Conservation (phyloP, 2,329 filamentous ascomycete species). For the Diaporthe sp. region DNA sequence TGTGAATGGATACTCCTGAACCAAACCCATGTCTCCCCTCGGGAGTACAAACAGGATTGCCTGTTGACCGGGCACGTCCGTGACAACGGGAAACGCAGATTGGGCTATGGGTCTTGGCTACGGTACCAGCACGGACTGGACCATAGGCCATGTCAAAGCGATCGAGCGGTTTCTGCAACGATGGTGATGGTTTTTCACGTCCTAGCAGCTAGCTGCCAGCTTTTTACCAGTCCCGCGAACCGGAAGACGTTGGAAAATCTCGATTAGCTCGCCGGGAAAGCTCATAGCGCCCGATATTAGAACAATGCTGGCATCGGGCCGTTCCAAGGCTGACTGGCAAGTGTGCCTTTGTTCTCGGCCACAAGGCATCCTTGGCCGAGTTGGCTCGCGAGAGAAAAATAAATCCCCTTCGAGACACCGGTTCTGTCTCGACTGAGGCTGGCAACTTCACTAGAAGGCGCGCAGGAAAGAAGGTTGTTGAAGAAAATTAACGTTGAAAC, state of each 20-base stretch:
- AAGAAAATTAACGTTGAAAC: conserved; percentile 34
- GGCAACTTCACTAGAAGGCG: conserved; percentile 12
- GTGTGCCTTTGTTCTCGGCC: neutral
- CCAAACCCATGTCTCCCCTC: conserved; percentile 31
- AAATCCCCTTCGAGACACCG: neutral
- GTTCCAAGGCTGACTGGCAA: conserved; percentile 1
- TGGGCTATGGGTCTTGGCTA: conserved; percentile 16
- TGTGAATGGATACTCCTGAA: conserved; percentile 33
- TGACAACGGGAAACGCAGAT: conserved; percentile 26
- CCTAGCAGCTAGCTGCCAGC: conserved; percentile 7
- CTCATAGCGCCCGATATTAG: conserved; percentile 1
- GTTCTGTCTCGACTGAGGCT: conserved; percentile 4
- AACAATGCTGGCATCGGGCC: conserved; percentile 14
- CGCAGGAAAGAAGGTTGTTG: conserved; percentile 15
- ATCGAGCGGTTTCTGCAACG: conserved; percentile 10
- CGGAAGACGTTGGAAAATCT: conserved; percentile 13
- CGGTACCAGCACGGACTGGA: conserved; percentile 26
- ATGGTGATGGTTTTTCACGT: conserved; percentile 10
- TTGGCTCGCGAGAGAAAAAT: neutral
- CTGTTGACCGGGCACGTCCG: conserved; percentile 24
- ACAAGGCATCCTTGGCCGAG: neutral
- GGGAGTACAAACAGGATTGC: conserved; percentile 14
- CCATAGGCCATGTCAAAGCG: neutral
- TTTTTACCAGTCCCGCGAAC: conserved; percentile 1
- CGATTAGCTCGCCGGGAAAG: conserved; percentile 18